These are phyloP conservation scores for Smittium mucronatum DNA, from an alignment of 371 early-diverging fungal species.

Conservation along the genomic window DNA sequence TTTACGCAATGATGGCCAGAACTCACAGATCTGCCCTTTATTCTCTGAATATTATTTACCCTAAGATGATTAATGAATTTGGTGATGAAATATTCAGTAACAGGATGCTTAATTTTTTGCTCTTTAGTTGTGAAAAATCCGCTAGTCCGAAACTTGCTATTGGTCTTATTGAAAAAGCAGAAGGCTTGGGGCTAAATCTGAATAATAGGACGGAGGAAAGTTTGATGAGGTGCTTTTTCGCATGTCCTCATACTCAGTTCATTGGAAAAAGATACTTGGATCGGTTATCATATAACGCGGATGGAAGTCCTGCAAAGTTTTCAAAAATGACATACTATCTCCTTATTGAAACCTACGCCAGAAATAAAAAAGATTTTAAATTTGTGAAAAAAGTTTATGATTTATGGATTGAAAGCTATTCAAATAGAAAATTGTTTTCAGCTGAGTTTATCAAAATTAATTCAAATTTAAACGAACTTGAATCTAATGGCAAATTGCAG, in stretches of 20 bases:
- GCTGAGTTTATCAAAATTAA: not conserved
- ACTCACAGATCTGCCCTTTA: not conserved
- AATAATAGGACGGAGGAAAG: not conserved
- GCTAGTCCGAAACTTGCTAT: not conserved
- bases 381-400: not conserved
- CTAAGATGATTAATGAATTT: not conserved
- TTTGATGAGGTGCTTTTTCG: constrained; percentile 3
- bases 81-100: not conserved
- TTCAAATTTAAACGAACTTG: not conserved
- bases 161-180: not conserved
- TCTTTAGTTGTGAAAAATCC: not conserved
- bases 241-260: not conserved
- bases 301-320: not conserved
- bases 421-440: not conserved
- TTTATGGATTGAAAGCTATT: not conserved
- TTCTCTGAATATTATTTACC: constrained; percentile 3
- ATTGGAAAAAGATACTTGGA: not conserved
- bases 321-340: not conserved
- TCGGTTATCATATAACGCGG: not conserved
- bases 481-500: not conserved
- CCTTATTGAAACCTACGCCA: not conserved
- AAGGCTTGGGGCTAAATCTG: not conserved
- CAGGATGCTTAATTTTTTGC: not conserved
- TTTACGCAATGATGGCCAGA: not conserved
- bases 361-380: not conserved